Percentiles rank a stretch among this genome's conserved stretches.
Conservation (phyloP, 805 yeast genomes). For the Candida gorgasii region DNA sequence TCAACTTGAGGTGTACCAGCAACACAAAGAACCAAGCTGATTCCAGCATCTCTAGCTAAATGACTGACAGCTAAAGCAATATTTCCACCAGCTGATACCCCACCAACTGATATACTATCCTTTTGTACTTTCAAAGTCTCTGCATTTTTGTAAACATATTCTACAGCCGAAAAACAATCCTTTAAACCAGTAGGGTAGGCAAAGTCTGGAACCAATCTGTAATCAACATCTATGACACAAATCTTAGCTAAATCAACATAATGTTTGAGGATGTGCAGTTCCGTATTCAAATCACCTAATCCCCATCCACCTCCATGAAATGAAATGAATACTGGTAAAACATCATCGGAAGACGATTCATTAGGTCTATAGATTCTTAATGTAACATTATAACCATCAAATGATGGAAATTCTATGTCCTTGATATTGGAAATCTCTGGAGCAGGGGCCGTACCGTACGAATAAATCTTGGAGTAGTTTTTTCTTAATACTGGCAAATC, state of each 20-base stretch:
- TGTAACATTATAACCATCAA: slow-evolving; percentile 20
- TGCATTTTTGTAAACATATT: slow-evolving; percentile 24
- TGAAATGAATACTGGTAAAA: slow-evolving; percentile 30
- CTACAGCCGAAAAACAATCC: slow-evolving; percentile 28
- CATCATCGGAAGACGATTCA: slow-evolving; percentile 14
- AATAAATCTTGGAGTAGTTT: slow-evolving; percentile 38
- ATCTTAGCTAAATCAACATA: slow-evolving; percentile 22
- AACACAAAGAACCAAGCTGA: slow-evolving; percentile 23
- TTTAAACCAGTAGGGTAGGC: slow-evolving; percentile 26
- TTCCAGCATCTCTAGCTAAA: slow-evolving; percentile 24
- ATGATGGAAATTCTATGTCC: slow-evolving; percentile 29
- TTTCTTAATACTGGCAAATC: slow-evolving; percentile 27
- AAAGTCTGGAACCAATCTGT: slow-evolving; percentile 28
- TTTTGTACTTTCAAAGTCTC: slow-evolving; percentile 19
- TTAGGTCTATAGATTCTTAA: slow-evolving; percentile 30
- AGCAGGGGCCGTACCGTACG: slow-evolving; percentile 32
- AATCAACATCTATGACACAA: slow-evolving; percentile 32
- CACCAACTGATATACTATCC: slow-evolving; percentile 25
- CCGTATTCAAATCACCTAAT: slow-evolving; percentile 30
- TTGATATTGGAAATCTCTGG: slow-evolving; percentile 22
- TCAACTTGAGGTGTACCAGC: slow-evolving; percentile 34
- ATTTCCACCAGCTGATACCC: slow-evolving; percentile 27
- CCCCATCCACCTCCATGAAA: slow-evolving; percentile 39
- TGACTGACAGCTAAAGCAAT: slow-evolving; percentile 28
- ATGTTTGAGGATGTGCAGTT: slow-evolving; percentile 26